Evolutionary conservation across 2,329 filamentous ascomycete species (phyloP).

Genomic region (Fusarium sarcochroum): DNA sequence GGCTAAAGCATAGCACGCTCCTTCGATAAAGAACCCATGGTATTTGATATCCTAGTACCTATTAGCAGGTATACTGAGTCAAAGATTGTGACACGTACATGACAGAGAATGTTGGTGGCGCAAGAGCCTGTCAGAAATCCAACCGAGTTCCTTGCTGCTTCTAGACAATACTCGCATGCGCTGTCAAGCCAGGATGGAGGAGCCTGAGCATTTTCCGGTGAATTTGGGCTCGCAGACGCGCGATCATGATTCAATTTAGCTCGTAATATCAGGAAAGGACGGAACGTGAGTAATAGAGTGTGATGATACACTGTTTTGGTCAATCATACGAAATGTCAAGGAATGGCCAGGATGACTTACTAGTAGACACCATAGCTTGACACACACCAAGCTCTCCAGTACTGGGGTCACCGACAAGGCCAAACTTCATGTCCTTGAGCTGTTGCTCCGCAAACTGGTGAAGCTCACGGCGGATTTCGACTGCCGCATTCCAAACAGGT

Average conservation of each 20-base stretch:
- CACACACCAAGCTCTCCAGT: slow-evolving; percentile 56
- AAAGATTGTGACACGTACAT: slow-evolving; percentile 47
- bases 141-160: slow-evolving; percentile 58
- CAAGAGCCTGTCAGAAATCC: slow-evolving; percentile 58
- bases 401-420: slow-evolving; percentile 54
- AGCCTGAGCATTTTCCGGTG: slow-evolving; percentile 28
- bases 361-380: slow-evolving; percentile 57
- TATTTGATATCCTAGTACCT: slow-evolving; percentile 58
- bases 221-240: slow-evolving; percentile 12
- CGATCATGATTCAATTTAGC: slow-evolving; percentile 57
- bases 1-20: slow-evolving; percentile 57
- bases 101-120: slow-evolving; percentile 56
- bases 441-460: slow-evolving; percentile 50
- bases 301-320: slow-evolving; percentile 58
- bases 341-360: slow-evolving; percentile 47
- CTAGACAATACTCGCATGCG: slow-evolving; percentile 59
- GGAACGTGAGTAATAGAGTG: slow-evolving; percentile 58
- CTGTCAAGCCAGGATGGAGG: slow-evolving; percentile 58
- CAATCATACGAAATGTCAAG: background rate
- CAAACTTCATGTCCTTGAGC: slow-evolving; percentile 50
- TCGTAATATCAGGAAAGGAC: slow-evolving; percentile 60
- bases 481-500: slow-evolving; percentile 52
- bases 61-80: slow-evolving; percentile 8
- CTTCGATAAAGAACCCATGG: slow-evolving; percentile 60
- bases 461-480: slow-evolving; percentile 50